Base-by-base conservation (phyloP, 768 basidiomycete genomes). In the Lepiota subincarnata region DNA sequence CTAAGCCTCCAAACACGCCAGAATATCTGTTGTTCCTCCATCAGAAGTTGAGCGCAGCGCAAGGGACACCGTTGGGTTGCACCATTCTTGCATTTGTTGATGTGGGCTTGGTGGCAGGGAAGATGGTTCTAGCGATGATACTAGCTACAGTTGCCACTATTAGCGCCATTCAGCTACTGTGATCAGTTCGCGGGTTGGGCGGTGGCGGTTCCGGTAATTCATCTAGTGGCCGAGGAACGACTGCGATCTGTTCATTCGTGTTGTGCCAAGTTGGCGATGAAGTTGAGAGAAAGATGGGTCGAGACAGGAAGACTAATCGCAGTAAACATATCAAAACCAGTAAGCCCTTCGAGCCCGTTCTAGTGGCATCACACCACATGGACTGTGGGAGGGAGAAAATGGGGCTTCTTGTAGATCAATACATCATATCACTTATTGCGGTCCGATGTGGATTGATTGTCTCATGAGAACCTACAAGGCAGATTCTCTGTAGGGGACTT, bases 1-100 rank as follows among this genome's bases (percentile, higher is more conserved):
- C 34, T 48, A 66, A 14, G 65, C 73, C 51, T 59, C 63, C 6
- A 60, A 50, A 39, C 50, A 54, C 52, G 39, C 45, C 51, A 47
- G 53, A 47, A 43, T 53, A 42, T 50, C 43, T 24, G 28, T 31
- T 24, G 28, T 31, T 19, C 44, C 48, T 12, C 14, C 6, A 20
- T 22, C 28, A 44, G 43, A 44, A 22, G 18, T 13, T 4, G 20
- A 12, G 12, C 13, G 16, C 20, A 8, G 43, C 13, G 16, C 20
- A 8, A 18, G 22, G 43, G 31, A 11, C 8, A 31, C 8, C 31
- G 31, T 3, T 6, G 31, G 7, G 8, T 31, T 4, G 31, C 31
- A 31, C 31, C 6, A 31, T 11, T 7, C 31, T 31, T 31, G 3
- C 10, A 11, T 31, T 31, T 31, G 31, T 8, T 31, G 31, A 6